phyloP scores from a whole-genome alignment of 1,284 basidiomycete genomes.

The Ustilago crameri region DNA sequence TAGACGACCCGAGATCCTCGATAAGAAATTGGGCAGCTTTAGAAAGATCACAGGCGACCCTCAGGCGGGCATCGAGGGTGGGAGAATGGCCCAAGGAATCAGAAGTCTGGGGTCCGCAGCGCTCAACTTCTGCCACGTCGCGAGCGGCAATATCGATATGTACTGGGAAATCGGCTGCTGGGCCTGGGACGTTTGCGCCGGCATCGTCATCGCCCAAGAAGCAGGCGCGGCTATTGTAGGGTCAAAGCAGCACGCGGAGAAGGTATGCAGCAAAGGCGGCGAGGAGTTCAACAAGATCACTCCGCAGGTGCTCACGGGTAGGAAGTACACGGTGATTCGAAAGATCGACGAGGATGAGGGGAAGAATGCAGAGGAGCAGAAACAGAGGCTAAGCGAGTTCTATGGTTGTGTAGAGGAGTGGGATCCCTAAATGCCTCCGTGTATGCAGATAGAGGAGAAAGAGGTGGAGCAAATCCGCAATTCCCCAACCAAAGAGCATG shows the following conservation, averaged over 20 bases:
- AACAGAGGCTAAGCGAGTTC: slow-evolving; percentile 83
- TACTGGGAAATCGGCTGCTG: slow-evolving; percentile 68
- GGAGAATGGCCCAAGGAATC: slow-evolving; percentile 84
- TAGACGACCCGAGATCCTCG: slow-evolving; percentile 72
- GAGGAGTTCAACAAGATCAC: slow-evolving; percentile 71
- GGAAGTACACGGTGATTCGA: slow-evolving; percentile 85
- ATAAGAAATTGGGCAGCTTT: slow-evolving; percentile 79
- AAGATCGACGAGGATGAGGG: slow-evolving; percentile 68
- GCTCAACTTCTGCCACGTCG: slow-evolving; percentile 62
- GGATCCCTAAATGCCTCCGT: slow-evolving; percentile 66
- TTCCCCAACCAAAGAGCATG: too few species aligned
- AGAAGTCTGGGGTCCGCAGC: slow-evolving; percentile 61
- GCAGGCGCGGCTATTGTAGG: slow-evolving; percentile 70
- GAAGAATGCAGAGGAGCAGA: slow-evolving; percentile 81
- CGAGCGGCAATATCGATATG: slow-evolving; percentile 58
- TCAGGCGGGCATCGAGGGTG: slow-evolving; percentile 74
- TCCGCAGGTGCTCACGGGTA: slow-evolving; percentile 79
- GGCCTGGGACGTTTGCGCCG: slow-evolving; percentile 74
- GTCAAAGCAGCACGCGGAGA: slow-evolving; percentile 48
- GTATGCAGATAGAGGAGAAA: too few species aligned
- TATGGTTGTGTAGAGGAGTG: slow-evolving; percentile 83
- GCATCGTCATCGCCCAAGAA: slow-evolving; percentile 90
- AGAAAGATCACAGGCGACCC: slow-evolving; percentile 81
- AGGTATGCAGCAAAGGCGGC: slow-evolving; percentile 71
- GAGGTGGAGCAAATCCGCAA: too few species aligned